Base-by-base conservation (phyloP, 805 yeast species). In the Lipomyces anomalus region DNA sequence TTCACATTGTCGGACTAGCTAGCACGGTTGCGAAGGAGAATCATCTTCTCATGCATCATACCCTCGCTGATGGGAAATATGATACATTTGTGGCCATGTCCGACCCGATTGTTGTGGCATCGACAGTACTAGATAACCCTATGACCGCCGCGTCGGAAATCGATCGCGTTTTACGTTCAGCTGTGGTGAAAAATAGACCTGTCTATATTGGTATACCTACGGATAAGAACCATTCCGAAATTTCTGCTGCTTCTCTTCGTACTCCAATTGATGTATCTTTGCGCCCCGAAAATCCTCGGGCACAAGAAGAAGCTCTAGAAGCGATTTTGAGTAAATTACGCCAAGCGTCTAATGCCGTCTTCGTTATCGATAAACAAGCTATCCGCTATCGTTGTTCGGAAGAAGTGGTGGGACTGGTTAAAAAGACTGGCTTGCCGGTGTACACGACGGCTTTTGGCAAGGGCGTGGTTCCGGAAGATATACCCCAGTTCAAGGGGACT, bases 1-100 rank as follows among this genome's bases (percentile, higher is more conserved):
- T 85, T 55, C 94, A 85, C 68, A 76, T 85, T 57, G 95, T 85
- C 36, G 95, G 95, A 64, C 84, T 83, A 47, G 95, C 95, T 54
- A 79, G 90, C 44, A 71, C 78, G 59, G 70, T 81, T 26, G 76
- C 94, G 33, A 86, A 81, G 63, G 77, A 82, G 56, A 74, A 80
- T 64, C 82, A 82, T 57, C 69, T 83, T 66, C 67, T 84, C 61
- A 71, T 84, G 64, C 94, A 84, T 66, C 94, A 84, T 69, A 84
- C 92, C 46, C 72, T 84, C 59, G 94, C 92, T 62, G 82, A 84
- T 66, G 86, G 88, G 61, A 85, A 81, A 66, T 84, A 81, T 71
- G 76, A 80, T 44, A 85, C 80, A 43, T 86, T 84, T 76, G 78
- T 76, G 68, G 71, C 80, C 65, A 86, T 86, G 89, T 81, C 87